Evolutionary conservation across 495 filamentous ascomycete genomes (phyloP), one percentile per base, ranked within the genome.

Genomic region (Daldinia concentrica): DNA sequence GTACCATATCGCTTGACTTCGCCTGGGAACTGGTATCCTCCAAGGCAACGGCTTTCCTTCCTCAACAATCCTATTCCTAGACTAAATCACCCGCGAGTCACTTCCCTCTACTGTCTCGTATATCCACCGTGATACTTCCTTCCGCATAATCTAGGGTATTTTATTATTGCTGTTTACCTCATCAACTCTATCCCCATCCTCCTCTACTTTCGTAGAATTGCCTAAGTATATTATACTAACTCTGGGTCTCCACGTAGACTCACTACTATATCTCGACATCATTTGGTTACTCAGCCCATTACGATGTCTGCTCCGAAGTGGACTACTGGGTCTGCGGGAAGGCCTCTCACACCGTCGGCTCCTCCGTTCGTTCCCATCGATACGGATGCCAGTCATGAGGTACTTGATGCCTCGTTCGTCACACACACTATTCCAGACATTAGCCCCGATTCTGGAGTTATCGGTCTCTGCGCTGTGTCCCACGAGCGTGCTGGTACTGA

Each of bases 381-480:
- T 9, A 37, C 14, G 4, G 5, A 52, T 30, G 39, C 15, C 4
- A 58, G 17, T 12, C 48, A 32, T 15, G 27, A 52, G n/a, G 71
- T 74, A 0, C 65, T 66, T 0, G 70, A 79, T 41, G 64, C 71
- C 1, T 62, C 69, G 1, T 69, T 80, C 43, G 34, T 80, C 12
- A 65, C 79, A 0, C 77, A 79, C 17, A 68, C 57, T 0, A 68
- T 80, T 1, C 81, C 80, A 3, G 77, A 80, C 52, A 68, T 81
- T 17, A 62, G 64, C 1, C 19, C 5, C 0, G 15, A 74, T 34
- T 57, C 76, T 9, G 66, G 77, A 27, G 62, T 82, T 3, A 30
- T 83, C 11, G 80, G 77, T 3, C 62, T 83, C 8, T 80, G 79
- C 36, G 74, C 69, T 32, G 67, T 82, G 5, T 64, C 79, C 1